Base-by-base conservation (phyloP, 73 alveolate genomes). In the Tetrahymena thermophila region DNA sequence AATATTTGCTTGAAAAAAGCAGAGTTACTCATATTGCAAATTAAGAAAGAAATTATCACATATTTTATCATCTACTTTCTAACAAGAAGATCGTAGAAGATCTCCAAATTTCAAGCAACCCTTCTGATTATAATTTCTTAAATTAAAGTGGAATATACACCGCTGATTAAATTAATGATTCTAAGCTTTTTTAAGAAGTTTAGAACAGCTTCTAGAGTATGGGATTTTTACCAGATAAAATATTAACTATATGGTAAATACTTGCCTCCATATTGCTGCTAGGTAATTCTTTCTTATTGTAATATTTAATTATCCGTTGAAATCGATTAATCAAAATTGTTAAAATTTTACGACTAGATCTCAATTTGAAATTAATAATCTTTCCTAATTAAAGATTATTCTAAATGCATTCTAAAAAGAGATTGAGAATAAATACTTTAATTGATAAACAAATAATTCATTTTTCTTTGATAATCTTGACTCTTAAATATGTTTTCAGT, bases 11-110 rank as follows among this genome's bases (percentile, higher is more conserved):
- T 44, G 99, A 99, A 95, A 99, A 99, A 95, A 96, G 99, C 83
- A 97, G 99, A 96, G 99, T 99, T 13, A 98, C 98, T n/a, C 96
- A 98, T 19, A 43, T 89, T 35, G 94, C 94, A 28, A 84, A 83
- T 8, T 99, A 98, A 10, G 99, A 99, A 96, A 98, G 99, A 93
- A 99, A 97, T 96, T 99, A 98, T 94, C 99, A 99, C 94, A 97
- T 99, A 34, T 99, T 99, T 97, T 99, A 98, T 97, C 99, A 97
- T 85, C 94, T 97, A 58, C 96, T 97, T 94, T 35, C 40, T 85
- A 85, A 34, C 34, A 89, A 5, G 6, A 95, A 56, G 95, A 95
- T 56, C 23, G 31, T 31, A 89, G 56, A 56, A 93, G 42, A 43
- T 85, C 85, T 55, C 71, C 38, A 85, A 44, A 94, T 50, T 50